Conservation (phyloP, 345 rosid species). For the Aurinia saxatilis region DNA sequence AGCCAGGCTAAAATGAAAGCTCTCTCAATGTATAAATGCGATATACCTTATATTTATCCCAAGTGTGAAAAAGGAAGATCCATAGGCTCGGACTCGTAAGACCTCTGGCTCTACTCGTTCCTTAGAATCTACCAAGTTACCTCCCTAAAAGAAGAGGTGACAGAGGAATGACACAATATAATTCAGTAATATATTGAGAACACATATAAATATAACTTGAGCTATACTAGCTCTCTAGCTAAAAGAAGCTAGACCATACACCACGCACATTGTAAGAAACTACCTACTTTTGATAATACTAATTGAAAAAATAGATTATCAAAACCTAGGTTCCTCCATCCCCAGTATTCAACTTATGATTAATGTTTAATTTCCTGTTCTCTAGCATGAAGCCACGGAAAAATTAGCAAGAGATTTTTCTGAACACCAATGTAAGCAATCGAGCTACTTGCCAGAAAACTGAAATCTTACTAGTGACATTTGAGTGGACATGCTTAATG, state of each 20-base stretch:
- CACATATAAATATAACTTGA: background rate
- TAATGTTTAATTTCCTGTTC: too few species aligned
- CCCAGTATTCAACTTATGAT: too few species aligned
- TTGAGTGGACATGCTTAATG: background rate
- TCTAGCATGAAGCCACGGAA: too few species aligned
- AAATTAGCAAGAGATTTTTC: too few species aligned
- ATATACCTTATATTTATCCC: constrained; percentile 84
- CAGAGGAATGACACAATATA: background rate
- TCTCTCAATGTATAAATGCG: background rate
- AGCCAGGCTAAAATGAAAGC: background rate
- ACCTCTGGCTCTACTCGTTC: constrained; percentile 62
- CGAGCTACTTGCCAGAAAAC: background rate
- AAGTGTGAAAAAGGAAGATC: constrained; percentile 76
- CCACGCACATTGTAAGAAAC: background rate
- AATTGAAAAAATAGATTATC: background rate
- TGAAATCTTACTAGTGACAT: background rate
- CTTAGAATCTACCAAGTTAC: constrained; percentile 31
- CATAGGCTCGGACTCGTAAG: constrained; percentile 79
- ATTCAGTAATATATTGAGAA: background rate
- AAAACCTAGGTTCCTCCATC: constrained; percentile 1
- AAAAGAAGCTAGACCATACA: background rate
- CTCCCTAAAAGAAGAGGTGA: constrained; percentile 42
- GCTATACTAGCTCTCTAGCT: constrained; percentile 3
- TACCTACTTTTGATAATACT: background rate
- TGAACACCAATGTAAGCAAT: background rate